These are phyloP conservation scores for Panaeolus papilionaceus DNA, from an alignment of 768 basidiomycete genomes.

Conservation along the genomic window DNA sequence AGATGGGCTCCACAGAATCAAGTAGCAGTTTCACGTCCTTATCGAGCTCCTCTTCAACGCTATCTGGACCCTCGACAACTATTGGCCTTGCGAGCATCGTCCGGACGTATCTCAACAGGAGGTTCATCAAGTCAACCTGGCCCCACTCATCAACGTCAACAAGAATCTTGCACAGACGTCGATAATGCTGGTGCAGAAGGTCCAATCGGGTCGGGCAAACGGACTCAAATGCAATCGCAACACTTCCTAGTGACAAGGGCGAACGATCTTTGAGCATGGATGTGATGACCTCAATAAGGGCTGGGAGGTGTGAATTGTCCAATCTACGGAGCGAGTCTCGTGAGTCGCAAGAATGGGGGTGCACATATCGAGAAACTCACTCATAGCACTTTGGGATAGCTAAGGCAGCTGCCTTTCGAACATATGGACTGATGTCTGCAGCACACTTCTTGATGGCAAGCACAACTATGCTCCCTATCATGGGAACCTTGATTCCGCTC, in stretches of 20 bases:
- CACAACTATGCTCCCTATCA: conserved; percentile 85
- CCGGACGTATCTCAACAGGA: conserved; percentile 84
- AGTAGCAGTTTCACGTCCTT: conserved; percentile 79
- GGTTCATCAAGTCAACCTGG: conserved; percentile 78
- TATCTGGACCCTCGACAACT: conserved; percentile 33
- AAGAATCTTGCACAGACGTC: conserved; percentile 82
- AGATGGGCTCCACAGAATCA: conserved; percentile 72
- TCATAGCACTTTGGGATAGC: conserved; percentile 88
- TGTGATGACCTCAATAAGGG: conserved; percentile 72
- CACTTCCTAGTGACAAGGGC: conserved; percentile 87
- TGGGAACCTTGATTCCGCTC: conserved; percentile 88
- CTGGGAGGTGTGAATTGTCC: conserved; percentile 72
- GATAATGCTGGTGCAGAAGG: conserved; percentile 87
- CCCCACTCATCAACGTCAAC: conserved; percentile 98
- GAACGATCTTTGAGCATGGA: conserved; percentile 75
- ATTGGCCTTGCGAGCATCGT: conserved; percentile 79
- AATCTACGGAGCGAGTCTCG: conserved; percentile 52
- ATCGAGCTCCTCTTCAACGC: conserved; percentile 61
- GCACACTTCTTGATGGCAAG: conserved; percentile 93
- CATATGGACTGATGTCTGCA: conserved; percentile 91
- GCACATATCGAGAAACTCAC: conserved; percentile 36
- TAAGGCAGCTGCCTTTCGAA: conserved; percentile 90
- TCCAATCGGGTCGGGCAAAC: conserved; percentile 90
- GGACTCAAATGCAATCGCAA: conserved; percentile 83
- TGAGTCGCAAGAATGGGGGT: neutral